Percentiles rank a stretch among this genome's conserved stretches.
phyloP scores from a whole-genome alignment of 768 basidiomycete species.

The Lactifluus pinguis region DNA sequence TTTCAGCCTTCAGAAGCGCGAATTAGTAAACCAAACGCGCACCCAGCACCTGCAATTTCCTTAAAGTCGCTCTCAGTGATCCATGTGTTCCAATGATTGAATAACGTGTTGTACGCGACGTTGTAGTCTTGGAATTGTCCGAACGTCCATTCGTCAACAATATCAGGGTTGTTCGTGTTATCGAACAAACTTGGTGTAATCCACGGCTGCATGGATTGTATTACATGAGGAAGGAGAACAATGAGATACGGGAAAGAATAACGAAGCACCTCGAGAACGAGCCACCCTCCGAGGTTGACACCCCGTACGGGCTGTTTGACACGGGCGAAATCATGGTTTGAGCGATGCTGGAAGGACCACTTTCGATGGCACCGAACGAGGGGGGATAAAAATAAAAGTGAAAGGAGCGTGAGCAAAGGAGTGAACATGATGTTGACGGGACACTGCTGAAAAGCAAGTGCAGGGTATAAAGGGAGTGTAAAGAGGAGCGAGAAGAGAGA shows the following conservation, averaged over 20 bases:
- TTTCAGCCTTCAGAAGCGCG: neutral
- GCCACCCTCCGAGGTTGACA: conserved; percentile 72
- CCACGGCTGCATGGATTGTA: conserved; percentile 42
- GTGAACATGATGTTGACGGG: conserved; percentile 5
- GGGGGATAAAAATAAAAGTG: conserved; percentile 26
- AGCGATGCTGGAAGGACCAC: conserved; percentile 9
- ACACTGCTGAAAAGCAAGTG: conserved; percentile 11
- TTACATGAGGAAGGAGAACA: neutral
- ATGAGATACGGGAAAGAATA: neutral
- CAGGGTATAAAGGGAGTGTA: conserved; percentile 2
- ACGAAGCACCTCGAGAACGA: conserved; percentile 39
- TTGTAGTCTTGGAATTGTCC: conserved; percentile 46
- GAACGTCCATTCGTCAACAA: conserved; percentile 77
- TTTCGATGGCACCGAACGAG: conserved; percentile 20
- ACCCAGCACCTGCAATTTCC: conserved; percentile 71
- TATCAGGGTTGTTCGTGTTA: conserved; percentile 44
- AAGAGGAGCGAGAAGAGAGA: no score
- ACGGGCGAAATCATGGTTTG: conserved; percentile 59
- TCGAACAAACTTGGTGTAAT: conserved; percentile 72
- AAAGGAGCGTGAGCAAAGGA: conserved; percentile 17
- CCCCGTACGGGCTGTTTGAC: conserved; percentile 68
- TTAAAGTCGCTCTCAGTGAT: conserved; percentile 77
- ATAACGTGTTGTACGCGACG: conserved; percentile 43
- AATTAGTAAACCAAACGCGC: conserved; percentile 16
- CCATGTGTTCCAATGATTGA: conserved; percentile 73